Conservation (phyloP, 2,329 filamentous ascomycete genomes). For the Decorospora gaudefroyi region DNA sequence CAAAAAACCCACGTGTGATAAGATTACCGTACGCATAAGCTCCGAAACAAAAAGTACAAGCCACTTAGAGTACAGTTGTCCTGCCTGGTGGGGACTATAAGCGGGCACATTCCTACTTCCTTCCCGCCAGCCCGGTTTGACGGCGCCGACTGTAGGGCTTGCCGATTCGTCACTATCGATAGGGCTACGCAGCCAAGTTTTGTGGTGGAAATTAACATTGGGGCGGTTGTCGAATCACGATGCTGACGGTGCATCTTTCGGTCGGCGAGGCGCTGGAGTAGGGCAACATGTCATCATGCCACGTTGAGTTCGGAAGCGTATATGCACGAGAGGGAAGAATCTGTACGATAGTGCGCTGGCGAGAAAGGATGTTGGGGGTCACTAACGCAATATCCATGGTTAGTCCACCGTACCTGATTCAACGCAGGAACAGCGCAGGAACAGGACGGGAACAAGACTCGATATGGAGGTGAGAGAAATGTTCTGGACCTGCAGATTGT, state of each 20-base stretch:
- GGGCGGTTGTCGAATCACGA: conserved; percentile 16
- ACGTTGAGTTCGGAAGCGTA: conserved; percentile 21
- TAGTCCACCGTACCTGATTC: conserved; percentile 11
- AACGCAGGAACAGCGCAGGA: conserved; percentile 26
- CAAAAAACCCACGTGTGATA: conserved; percentile 23
- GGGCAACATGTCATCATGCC: no score
- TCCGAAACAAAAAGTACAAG: no score
- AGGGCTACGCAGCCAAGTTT: conserved; percentile 19
- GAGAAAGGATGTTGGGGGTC: conserved; percentile 11
- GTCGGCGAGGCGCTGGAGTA: conserved; percentile 18
- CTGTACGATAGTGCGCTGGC: conserved; percentile 10
- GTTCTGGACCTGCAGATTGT: conserved; percentile 16
- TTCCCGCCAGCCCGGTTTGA: conserved; percentile 20
- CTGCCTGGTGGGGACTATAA: no score
- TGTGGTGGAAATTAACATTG: conserved; percentile 25
- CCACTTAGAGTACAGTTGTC: no score
- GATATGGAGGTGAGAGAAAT: conserved; percentile 9
- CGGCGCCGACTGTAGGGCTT: conserved; percentile 14
- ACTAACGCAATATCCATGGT: conserved; percentile 17
- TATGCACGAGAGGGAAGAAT: conserved; percentile 14
- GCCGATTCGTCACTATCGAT: conserved; percentile 16
- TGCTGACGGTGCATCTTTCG: conserved; percentile 9
- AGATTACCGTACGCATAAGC: no score
- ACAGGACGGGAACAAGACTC: conserved; percentile 11
- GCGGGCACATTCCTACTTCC: no score